Evolutionary conservation across 108 stramenopile genomes (phyloP), one percentile per base, ranked within the genome.

Genomic region (Phaeodactylum tricornutum): DNA sequence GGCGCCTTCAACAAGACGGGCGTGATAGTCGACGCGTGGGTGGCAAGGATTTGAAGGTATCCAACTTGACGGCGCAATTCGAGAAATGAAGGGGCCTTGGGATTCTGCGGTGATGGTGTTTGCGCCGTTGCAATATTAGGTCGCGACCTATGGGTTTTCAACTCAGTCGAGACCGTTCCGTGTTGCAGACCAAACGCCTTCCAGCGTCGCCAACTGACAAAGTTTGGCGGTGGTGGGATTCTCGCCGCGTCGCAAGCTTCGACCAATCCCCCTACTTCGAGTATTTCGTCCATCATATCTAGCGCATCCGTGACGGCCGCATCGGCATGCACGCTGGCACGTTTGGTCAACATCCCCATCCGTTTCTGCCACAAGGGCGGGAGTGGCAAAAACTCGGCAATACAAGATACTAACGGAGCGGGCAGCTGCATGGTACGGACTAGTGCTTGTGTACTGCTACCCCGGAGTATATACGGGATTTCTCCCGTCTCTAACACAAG

Each of bases 201-300:
- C 44, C 3, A 45, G 19, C 1, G 15, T 23, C 23, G 3, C 76
- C 76, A 78, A 23, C 56, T 69, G 3, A 34, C 9, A 43, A 67
- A 78, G 24, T 35, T 36, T 8, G 60, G 4, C 3, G 74, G 77
- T 20, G 77, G 71, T 3, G 54, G 11, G 15, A 79, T 41, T 6
- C 38, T 34, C 36, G 57, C 70, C 26, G 30, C 9, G 53, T 65
- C 71, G 50, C 57, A 69, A 0, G 73, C 77, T 24, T 66, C 64
- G 35, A 72, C 33, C 16, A 74, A 49, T 7, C 74, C 71, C 23
- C 70, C 63, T 35, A 65, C 77, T 50, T 75, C 77, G 3, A 79
- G 40, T 2, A 72, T 46, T 31, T 79, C 77, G 31, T 79, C 77
- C 40, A 79, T 68, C 2, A 79, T 49, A 59, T 79, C 77, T 27